Evolutionary conservation across 2,329 filamentous ascomycete species (phyloP), one percentile per base, ranked within the genome.

Genomic region (Capronia coronata): DNA sequence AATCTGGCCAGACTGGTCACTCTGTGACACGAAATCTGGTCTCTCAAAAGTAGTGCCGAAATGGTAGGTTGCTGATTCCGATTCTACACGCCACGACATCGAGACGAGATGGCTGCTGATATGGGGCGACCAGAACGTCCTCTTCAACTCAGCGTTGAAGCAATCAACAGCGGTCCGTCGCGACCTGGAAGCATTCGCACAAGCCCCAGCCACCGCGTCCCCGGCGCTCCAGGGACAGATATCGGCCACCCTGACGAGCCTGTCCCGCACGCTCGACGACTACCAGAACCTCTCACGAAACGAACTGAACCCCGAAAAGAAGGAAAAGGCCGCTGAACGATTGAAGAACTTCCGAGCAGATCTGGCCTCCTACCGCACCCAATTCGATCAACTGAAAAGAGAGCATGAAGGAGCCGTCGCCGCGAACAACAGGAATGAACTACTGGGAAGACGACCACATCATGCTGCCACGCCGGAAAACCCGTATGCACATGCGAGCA

Each of bases 251-350:
- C 72, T 94, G 23, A 82, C 86, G 37, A 82, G 89, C 52, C 89
- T 98, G 67, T 80, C 86, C 40, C 87, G 93, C 54, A 94, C 88
- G 1, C 77, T 98, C 57, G 90, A 96, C 71, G 90, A 96, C 65
- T 98, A 98, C 74, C 81, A 85, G 62, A 78, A 79, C 48, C 80
- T 94, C 23, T 85, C 90, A 1, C 86, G 87, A 58, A 86, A 91
- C 62, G 93, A 98, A 68, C 80, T 95, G 25, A 90, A 94, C 49
- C 79, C 86, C 3, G 84, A 87, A 52, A 98, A 97, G 70, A 87
- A 94, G 61, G 84, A 93, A 52, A 95, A 97, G 64, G 93, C 91
- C 1, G 76, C 81, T 57, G 88, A 94, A 64, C 81, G 93, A 38
- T 77, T 95, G 51, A 86, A 86, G 67, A 87, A 82, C 61, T 98